Base-by-base conservation (phyloP, 2,329 filamentous ascomycete species). In the Moelleriella libera region DNA sequence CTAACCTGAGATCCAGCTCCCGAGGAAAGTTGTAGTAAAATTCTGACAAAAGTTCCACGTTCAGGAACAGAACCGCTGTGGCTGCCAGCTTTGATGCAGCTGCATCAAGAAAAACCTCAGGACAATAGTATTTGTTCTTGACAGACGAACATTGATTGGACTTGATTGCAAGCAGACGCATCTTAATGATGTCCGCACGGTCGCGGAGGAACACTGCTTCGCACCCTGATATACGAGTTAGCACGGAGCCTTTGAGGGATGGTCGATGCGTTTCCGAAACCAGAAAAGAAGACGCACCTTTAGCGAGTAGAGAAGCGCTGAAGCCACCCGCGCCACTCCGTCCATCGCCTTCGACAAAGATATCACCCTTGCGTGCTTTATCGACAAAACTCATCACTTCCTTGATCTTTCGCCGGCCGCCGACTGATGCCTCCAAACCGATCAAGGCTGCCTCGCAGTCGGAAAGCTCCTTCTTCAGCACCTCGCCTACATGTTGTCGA, bases 21-120 rank as follows among this genome's bases (percentile, higher is more conserved):
- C 92, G 79, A 0, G 92, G 92, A 65, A 98, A 98, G 61, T 92
- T 88, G 68, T 96, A 95, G 69, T 95, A 96, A 63, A 97, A 98
- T 60, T 98, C 94, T 2, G 86, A 90, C 14, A 98, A 77, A 21
- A 98, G 76, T 68, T 98, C 94, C 9, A 97, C 92, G 59, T 98
- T 96, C 31, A 98, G 76, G 72, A 98, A 98, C 0, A 98, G 78
- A 7, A 98, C 92, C 2, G 92, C 90, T 0, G 92, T 98, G 2
- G 88, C 84, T 3, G 90, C 94, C 45, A 98, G 77, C 66, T 97
- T 97, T 55, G 89, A 87, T 1, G 92, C 89, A 2, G 95, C 92
- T 3, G 94, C 88, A 58, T 98, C 89, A n/a, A 98, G 79, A 70
- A 98, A 98, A 12, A 98, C 79, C 62, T 98, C 92, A 0, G 92